Base-by-base conservation (phyloP, 2,329 filamentous ascomycete species). In the Akanthomyces lecanii region DNA sequence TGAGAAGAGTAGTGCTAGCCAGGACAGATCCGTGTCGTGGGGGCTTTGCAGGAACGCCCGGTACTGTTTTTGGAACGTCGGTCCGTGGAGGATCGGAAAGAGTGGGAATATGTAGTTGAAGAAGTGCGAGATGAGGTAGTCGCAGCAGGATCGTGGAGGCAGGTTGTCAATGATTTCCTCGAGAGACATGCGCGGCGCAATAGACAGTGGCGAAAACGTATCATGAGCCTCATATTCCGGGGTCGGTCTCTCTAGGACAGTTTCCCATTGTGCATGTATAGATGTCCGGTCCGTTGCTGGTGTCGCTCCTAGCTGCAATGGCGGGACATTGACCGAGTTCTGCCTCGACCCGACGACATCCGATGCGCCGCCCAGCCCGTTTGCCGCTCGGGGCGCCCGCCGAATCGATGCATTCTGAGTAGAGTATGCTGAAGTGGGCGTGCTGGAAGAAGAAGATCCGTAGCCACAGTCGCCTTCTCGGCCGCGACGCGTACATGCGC, bases 81-180 rank as follows among this genome's bases (percentile, higher is more conserved):
- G 16, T 4, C 42, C 42, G n/a, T 45, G 42, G 11, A 45, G n/a
- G n/a, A 45, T 50, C 14, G 64, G 65, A 51, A 69, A 69, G 1
- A 69, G 36, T 2, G 67, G 64, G 11, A 56, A 55, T 4, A 65
- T 40, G 42, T 63, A 47, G 3, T 60, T 55, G 23, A 66, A 67
- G 57, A 66, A 67, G 5, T 55, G 58, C 6, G 56, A 55, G 5
- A 66, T 50, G 8, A 67, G 63, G 14, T 66, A 65, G 18, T 67
- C 66, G 54, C 63, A 60, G 8, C 61, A 51, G 21, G 51, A 33
- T 14, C 47, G 48, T 0, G 62, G 51, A 5, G 66, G 66, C 1
- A 67, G 50, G n/a, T 58, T 47, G 2, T 21, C 25, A 3, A 66
- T 63, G 10, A 67, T 63, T 14, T 65, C 60, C 8, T 12, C n/a